A percentile compares a stretch with the other conserved stretches of the same genome.
Evolutionary conservation across 2,329 filamentous ascomycete species (phyloP).

Genomic region (Beauveria medogensis): DNA sequence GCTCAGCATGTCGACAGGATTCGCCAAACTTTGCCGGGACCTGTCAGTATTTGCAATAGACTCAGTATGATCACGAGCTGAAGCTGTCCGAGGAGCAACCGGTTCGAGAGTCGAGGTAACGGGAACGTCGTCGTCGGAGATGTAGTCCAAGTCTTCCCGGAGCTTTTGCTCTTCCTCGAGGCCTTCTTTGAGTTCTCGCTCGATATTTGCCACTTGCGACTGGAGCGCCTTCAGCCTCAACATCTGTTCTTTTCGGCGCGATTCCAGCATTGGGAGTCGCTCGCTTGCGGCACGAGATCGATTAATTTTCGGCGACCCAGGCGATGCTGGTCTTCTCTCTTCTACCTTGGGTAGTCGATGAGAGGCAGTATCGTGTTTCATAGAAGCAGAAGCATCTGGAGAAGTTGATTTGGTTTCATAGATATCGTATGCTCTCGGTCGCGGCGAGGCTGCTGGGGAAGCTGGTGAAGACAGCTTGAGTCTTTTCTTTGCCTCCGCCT

Average conservation of each 20-base stretch:
- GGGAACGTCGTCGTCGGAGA: slow-evolving; percentile 8
- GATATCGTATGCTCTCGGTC: slow-evolving; percentile 4
- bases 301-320: slow-evolving; percentile 17
- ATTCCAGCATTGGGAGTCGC: slow-evolving; percentile 28
- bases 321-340: slow-evolving; percentile 11
- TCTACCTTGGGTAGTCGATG: background rate
- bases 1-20: background rate
- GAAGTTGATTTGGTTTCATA: slow-evolving; percentile 6
- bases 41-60: background rate
- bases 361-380: background rate
- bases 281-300: slow-evolving; percentile 27
- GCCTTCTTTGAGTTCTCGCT: slow-evolving; percentile 39
- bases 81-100: background rate
- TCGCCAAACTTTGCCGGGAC: background rate
- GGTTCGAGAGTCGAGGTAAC: background rate
- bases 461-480: slow-evolving; percentile 26
- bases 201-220: slow-evolving; percentile 38
- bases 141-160: slow-evolving; percentile 19
- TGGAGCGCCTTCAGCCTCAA: slow-evolving; percentile 38
- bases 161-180: slow-evolving; percentile 26
- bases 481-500: slow-evolving; percentile 49
- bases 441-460: slow-evolving; percentile 23
- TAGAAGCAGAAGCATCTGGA: background rate
- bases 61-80: background rate
- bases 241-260: slow-evolving; percentile 30